Evolutionary conservation across 139 green algal genomes (phyloP).

Genomic region (Tetraselmis chui): DNA sequence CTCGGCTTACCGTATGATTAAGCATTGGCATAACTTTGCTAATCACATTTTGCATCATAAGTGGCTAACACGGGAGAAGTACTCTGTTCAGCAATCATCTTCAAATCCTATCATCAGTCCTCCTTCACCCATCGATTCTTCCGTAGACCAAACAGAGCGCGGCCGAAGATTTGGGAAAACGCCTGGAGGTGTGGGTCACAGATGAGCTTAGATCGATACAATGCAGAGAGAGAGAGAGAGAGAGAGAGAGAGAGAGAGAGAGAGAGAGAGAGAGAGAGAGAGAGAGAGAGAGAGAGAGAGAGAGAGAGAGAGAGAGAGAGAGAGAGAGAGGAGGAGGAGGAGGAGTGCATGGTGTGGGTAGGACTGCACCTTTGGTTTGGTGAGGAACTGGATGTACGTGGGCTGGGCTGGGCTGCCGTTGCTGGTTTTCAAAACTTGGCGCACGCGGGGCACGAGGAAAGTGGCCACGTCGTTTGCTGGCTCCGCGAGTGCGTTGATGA

Average conservation of each 20-base stretch:
- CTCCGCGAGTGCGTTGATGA: conserved; percentile 93
- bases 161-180: conserved; percentile 13
- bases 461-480: conserved; percentile 54
- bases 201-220: background rate
- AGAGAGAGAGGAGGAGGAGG: background rate
- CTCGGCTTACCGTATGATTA: no score
- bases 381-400: conserved; percentile 75
- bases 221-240: conserved; percentile 4
- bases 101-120: conserved; percentile 28
- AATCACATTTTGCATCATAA: no score
- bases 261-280: background rate
- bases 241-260: background rate
- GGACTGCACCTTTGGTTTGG: conserved; percentile 71
- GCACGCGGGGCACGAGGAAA: conserved; percentile 74
- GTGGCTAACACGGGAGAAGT: no score
- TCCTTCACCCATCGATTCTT: conserved; percentile 73
- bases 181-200: background rate
- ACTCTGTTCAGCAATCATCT: no score
- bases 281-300: background rate
- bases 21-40: no score
- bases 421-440: conserved; percentile 40
- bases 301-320: background rate
- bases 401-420: background rate
- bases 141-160: conserved; percentile 44
- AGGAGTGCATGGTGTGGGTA: conserved; percentile 26